Percentiles rank a stretch among this genome's conserved stretches.
Evolutionary conservation across 176 grass and related monocot genomes (phyloP).

Genomic region (Oryza brachyantha): DNA sequence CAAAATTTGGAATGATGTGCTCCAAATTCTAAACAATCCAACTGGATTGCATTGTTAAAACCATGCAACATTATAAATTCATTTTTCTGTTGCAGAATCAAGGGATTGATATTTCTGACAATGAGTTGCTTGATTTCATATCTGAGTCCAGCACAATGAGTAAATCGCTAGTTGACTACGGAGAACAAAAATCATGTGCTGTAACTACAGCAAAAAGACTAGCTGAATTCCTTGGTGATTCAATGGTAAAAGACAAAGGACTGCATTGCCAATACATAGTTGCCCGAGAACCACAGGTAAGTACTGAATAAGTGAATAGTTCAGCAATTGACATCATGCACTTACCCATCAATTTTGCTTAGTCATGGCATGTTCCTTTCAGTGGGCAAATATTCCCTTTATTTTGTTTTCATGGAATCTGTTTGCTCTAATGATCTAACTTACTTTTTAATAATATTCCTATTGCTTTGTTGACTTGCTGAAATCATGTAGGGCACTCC

Average conservation of each 20-base stretch:
- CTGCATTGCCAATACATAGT: constrained; percentile 95
- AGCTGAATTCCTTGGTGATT: constrained; percentile 86
- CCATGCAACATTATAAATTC: constrained; percentile 25
- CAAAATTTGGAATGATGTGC: constrained; percentile 8
- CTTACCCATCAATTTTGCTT: neutral
- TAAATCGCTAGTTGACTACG: constrained; percentile 94
- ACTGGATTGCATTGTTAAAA: constrained; percentile 18
- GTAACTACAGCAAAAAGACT: constrained; percentile 93
- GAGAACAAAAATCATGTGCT: constrained; percentile 92
- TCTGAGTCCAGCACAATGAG: constrained; percentile 99
- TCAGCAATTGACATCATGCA: constrained; percentile 9
- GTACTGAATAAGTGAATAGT: constrained; percentile 29
- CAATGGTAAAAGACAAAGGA: constrained; percentile 98
- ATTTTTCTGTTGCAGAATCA: constrained; percentile 68
- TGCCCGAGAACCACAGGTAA: constrained; percentile 88
- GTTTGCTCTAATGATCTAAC: constrained; percentile 24
- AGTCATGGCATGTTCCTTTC: constrained; percentile 1
- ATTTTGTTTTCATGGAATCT: constrained; percentile 22
- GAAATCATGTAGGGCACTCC: constrained; percentile 82
- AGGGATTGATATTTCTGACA: constrained; percentile 92
- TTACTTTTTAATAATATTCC: constrained; percentile 17
- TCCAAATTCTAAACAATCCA: neutral
- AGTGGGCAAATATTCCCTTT: constrained; percentile 5
- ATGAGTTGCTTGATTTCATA: constrained; percentile 93
- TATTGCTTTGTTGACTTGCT: constrained; percentile 35